Evolutionary conservation across 768 basidiomycete genomes (phyloP), one percentile per base, ranked within the genome.

Genomic region (Tricholoma sp.): DNA sequence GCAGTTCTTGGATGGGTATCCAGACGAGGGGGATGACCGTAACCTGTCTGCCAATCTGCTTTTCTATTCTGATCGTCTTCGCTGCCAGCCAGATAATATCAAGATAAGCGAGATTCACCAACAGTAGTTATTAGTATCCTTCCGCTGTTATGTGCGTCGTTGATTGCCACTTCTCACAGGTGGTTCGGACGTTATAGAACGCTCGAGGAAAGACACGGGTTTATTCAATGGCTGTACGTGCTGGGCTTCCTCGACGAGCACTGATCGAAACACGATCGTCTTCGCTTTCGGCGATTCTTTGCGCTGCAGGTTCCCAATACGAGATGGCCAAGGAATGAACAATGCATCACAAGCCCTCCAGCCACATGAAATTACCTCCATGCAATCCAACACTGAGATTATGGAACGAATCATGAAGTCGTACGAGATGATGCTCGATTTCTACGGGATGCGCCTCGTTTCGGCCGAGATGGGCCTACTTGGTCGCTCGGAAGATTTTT

Each of bases 141-240:
- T 44, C 48, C 24, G 29, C 28, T 33, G 47, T 13, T 32, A 20
- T 29, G 47, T 28, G 41, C 24, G 50, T 59, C 18, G 33, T 36
- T 58, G 32, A 61, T 15, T 4, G 15, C n/a, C 42, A n/a, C 11
- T 37, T 31, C 18, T 20, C 4, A 33, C 53, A 89, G 88, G 61
- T 91, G 87, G 86, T 62, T 76, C 54, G 82, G 81, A 5, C 76
- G 89, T 63, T 86, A 85, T 60, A 64, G 69, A 31, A 80, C 74
- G 58, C 73, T 91, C 31, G 89, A 91, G 66, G 67, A 72, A 59
- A 83, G 83, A 56, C 89, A 91, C 63, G 84, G 82, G 1, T 90
- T 80, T 66, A 86, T 91, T 44, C 89, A 91, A 64, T 91, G 89
- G 88, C 67, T 91, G 84, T 89, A 70, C 63, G 88, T 72, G 42